Evolutionary conservation across 2,329 filamentous ascomycete genomes (phyloP).

Genomic region (Emydomyces testavorans): DNA sequence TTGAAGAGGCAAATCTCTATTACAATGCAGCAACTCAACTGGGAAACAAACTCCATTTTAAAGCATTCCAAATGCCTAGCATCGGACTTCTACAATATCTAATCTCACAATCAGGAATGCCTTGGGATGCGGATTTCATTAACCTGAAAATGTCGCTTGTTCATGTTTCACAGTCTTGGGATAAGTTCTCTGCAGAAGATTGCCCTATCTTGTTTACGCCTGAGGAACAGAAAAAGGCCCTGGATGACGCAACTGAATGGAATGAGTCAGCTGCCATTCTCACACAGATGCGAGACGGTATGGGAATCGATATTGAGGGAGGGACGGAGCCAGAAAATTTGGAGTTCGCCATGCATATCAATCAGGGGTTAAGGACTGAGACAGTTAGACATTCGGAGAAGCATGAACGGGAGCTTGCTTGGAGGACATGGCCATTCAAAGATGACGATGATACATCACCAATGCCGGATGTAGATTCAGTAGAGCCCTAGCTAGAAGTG

Average conservation of each 20-base stretch:
- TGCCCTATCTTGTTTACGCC: conserved; percentile 11
- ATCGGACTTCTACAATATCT: conserved; percentile 13
- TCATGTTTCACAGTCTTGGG: conserved; percentile 4
- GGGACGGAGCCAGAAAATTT: conserved; percentile 14
- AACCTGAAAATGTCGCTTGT: conserved; percentile 11
- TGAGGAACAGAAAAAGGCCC: conserved; percentile 5
- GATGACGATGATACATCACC: conserved; percentile 13
- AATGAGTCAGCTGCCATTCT: conserved; percentile 13
- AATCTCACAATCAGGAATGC: conserved; percentile 9
- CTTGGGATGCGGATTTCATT: conserved; percentile 15
- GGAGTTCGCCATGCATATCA: conserved; percentile 7
- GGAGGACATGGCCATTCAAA: conserved; percentile 12
- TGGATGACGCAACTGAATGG: conserved; percentile 13
- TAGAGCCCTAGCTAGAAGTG: too few species aligned
- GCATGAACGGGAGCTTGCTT: conserved; percentile 6
- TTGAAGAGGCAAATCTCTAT: conserved; percentile 13
- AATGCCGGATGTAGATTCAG: too few species aligned
- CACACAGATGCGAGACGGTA: background rate
- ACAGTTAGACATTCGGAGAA: conserved; percentile 11
- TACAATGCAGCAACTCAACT: conserved; percentile 12
- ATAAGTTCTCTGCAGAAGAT: conserved; percentile 6
- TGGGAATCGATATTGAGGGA: conserved; percentile 13
- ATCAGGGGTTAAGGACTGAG: conserved; percentile 5
- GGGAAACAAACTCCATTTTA: conserved; percentile 7
- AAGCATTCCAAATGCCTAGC: conserved; percentile 1